These are phyloP conservation scores for Lophium mytilinum DNA, from an alignment of 495 filamentous ascomycete species.

Conservation along the genomic window DNA sequence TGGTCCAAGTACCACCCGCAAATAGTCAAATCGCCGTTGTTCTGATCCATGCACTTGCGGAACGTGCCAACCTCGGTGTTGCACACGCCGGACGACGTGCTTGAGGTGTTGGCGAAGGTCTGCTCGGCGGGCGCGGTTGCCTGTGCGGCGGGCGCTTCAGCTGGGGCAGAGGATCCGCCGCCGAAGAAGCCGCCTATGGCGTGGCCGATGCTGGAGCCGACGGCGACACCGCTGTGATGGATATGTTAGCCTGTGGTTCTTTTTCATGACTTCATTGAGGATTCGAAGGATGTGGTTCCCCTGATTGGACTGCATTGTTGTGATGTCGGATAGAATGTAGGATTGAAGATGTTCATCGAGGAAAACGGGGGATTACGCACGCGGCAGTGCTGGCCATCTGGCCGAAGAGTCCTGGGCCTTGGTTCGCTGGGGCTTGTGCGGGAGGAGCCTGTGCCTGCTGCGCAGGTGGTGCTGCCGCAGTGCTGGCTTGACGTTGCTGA, in stretches of 20 bases:
- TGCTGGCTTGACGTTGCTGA: conserved; percentile 27
- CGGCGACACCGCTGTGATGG: conserved; percentile 65
- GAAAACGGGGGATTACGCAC: conserved; percentile 29
- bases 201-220: conserved; percentile 91
- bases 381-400: conserved; percentile 42
- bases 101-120: conserved; percentile 37
- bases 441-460: conserved; percentile 18
- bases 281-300: not conserved
- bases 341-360: not conserved
- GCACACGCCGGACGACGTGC: conserved; percentile 52
- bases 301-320: not conserved
- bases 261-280: not conserved
- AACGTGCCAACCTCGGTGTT: conserved; percentile 72
- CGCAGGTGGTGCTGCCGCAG: conserved; percentile 27
- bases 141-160: conserved; percentile 41
- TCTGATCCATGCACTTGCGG: conserved; percentile 91
- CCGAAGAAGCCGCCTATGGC: conserved; percentile 82
- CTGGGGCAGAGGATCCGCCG: conserved; percentile 38
- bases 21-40: conserved; percentile 86
- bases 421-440: conserved; percentile 4
- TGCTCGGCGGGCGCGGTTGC: conserved; percentile 37
- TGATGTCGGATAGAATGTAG: not conserved
- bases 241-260: not conserved
- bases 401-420: conserved; percentile 37
- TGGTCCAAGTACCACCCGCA: conserved; percentile 98